Conservation (phyloP, 345 rosid species). For the Linum trigynum region DNA sequence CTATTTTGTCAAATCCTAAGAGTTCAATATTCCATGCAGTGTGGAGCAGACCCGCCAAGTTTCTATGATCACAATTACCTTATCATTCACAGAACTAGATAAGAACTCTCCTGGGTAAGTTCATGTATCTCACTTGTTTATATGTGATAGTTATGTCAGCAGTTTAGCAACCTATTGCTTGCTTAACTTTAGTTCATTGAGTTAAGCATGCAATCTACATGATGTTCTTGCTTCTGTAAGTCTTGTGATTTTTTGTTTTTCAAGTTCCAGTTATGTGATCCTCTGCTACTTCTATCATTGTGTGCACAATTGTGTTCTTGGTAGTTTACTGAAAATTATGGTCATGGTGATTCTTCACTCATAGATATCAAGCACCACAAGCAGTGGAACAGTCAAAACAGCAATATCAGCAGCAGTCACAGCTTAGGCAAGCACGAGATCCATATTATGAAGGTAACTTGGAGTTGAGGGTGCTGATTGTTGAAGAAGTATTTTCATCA, state of each 20-base stretch:
- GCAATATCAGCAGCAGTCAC: slow-evolving; percentile 33
- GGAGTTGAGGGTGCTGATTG: slow-evolving; percentile 2
- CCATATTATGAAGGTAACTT: slow-evolving; percentile 60
- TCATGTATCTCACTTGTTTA: not conserved
- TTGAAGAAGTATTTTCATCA: not conserved
- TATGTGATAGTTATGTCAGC: not conserved
- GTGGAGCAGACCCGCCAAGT: slow-evolving; percentile 93
- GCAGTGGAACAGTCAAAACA: slow-evolving; percentile 44
- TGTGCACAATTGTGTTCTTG: too few relatives aligned
- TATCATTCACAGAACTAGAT: slow-evolving; percentile 64
- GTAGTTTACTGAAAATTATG: not conserved
- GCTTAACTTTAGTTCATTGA: not conserved
- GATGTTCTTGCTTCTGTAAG: not conserved
- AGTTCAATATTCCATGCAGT: slow-evolving; percentile 39
- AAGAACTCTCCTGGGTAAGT: slow-evolving; percentile 72
- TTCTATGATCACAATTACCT: slow-evolving; percentile 84
- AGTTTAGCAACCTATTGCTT: not conserved
- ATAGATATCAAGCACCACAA: slow-evolving; percentile 82
- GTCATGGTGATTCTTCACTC: not conserved
- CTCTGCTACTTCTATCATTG: not conserved
- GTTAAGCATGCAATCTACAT: not conserved
- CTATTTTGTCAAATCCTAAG: not conserved
- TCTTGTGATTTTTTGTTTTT: not conserved
- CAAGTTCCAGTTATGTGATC: not conserved
- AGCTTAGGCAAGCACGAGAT: slow-evolving; percentile 34